Base-by-base conservation (phyloP, 164 flowering plant genomes). In the Aristolochia fimbriata region DNA sequence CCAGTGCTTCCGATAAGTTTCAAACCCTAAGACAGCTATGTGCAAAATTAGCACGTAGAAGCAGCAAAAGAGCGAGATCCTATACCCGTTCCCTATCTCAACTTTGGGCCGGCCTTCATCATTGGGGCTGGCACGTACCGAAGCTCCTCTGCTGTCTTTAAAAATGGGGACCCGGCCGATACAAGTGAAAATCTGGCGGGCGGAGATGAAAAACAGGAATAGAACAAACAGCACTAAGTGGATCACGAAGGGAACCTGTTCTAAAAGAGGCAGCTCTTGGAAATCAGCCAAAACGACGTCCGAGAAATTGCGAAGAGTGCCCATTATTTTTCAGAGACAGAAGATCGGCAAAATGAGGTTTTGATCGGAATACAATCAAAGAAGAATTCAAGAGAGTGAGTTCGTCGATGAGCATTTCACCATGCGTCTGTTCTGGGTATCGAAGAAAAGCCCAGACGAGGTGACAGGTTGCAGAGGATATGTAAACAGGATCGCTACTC, bases 41-140 rank as follows among this genome's bases (percentile, higher is more conserved):
- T 93, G 90, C 65, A 90, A 58, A 55, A 83, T 65, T 76, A 90
- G 68, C 30, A 86, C 79, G 76, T 82, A 86, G 70, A 83, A 81
- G 70, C 99, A 88, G 65, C 91, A 81, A 33, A 76, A 71, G 7
- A 86, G 64, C 4, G 84, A 59, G 51, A 77, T 57, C 67, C 78
- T 84, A 61, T 81, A 90, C 47, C 78, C 73, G 2, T 60, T 78
- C 64, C 89, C 85, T 41, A 88, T 68, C 62, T 62, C 69, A 57
- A 80, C 59, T 16, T 64, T 71, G 19, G 47, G 48, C 52, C 64
- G 72, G 33, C 70, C 83, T 13, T 57, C 75, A 12, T 23, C 73
- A 33, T 60, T 63, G 43, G 9, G 75, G 68, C 62, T 1, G 80
- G 61, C 67, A 22, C 15, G 30, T 15, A 56, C 63, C 8, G 72